Percentiles rank a stretch among this genome's conserved stretches.
These are phyloP conservation scores for Puccinia novopanici DNA, from an alignment of 1,284 basidiomycete genomes.

Conservation along the genomic window DNA sequence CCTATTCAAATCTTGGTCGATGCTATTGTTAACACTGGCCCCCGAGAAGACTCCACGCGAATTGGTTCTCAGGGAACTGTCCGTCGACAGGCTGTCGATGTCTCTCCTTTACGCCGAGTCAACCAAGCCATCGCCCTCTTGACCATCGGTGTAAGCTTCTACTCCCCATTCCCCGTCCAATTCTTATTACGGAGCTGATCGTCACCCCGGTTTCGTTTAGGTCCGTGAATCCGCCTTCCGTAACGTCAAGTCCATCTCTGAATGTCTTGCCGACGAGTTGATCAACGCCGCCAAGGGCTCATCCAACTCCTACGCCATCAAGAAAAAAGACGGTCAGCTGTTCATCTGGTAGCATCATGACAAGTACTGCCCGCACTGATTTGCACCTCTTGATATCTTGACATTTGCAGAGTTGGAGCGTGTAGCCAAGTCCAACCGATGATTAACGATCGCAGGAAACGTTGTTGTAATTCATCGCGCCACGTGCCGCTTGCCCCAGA, in stretches of 20 bases:
- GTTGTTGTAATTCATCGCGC: background rate
- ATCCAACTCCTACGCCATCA: slow-evolving; percentile 99
- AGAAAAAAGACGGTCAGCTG: slow-evolving; percentile 69
- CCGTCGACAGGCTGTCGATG: slow-evolving; percentile 99
- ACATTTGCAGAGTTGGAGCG: slow-evolving; percentile 80
- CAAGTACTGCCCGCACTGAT: background rate
- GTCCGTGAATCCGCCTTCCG: slow-evolving; percentile 99
- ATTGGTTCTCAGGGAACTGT: slow-evolving; percentile 99
- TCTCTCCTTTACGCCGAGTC: slow-evolving; percentile 94
- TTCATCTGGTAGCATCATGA: slow-evolving; percentile 3
- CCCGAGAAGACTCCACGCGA: slow-evolving; percentile 99
- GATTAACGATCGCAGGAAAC: slow-evolving; percentile 58
- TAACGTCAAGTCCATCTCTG: slow-evolving; percentile 96
- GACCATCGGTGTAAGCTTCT: slow-evolving; percentile 70
- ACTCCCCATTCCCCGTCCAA: background rate
- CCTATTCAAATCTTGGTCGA: slow-evolving; percentile 98
- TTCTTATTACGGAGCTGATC: background rate
- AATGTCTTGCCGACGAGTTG: slow-evolving; percentile 95
- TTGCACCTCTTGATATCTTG: background rate
- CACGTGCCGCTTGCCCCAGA: background rate
- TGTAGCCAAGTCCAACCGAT: slow-evolving; percentile 99
- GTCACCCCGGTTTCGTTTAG: background rate
- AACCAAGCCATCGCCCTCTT: slow-evolving; percentile 96
- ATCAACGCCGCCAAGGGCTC: slow-evolving; percentile 99
- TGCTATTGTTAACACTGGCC: slow-evolving; percentile 99